A percentile compares a stretch with the other conserved stretches of the same genome.
These are phyloP conservation scores for Tripterygium wilfordii DNA, from an alignment of 177 flowering plant species.

Conservation along the genomic window DNA sequence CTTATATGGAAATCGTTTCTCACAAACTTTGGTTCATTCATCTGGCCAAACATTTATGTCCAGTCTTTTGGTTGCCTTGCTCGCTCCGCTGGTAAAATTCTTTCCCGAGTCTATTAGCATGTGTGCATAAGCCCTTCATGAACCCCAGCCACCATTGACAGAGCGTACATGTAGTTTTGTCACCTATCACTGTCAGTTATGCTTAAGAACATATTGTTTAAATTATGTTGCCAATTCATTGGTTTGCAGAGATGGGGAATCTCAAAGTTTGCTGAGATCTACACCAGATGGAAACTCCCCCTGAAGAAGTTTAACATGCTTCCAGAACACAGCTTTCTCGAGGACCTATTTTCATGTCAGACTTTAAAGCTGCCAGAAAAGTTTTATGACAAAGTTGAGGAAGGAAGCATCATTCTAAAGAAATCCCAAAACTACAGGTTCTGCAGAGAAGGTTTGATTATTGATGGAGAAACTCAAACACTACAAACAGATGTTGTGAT, in stretches of 20 bases:
- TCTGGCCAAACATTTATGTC: too few species aligned
- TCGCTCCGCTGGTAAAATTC: too few species aligned
- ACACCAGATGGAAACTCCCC: slow-evolving; percentile 21
- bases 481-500: slow-evolving; percentile 30
- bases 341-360: slow-evolving; percentile 22
- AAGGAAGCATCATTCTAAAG: slow-evolving; percentile 36
- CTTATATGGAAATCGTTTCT: slow-evolving; percentile 25
- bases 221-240: background rate
- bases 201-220: background rate
- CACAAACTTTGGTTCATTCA: slow-evolving; percentile 23
- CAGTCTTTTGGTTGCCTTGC: too few species aligned
- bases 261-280: slow-evolving; percentile 23
- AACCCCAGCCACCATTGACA: too few species aligned
- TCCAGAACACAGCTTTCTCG: slow-evolving; percentile 22
- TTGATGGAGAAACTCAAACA: slow-evolving; percentile 12
- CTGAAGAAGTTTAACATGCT: slow-evolving; percentile 26
- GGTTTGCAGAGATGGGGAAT: slow-evolving; percentile 23
- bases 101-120: too few species aligned
- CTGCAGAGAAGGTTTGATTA: slow-evolving; percentile 22
- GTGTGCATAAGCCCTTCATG: too few species aligned
- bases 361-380: slow-evolving; percentile 20
- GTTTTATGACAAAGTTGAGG: slow-evolving; percentile 24
- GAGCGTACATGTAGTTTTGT: too few species aligned
- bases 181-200: too few species aligned
- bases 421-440: slow-evolving; percentile 22